Base-by-base conservation (phyloP, 495 filamentous ascomycete genomes). In the Lichenothelia convexa region DNA sequence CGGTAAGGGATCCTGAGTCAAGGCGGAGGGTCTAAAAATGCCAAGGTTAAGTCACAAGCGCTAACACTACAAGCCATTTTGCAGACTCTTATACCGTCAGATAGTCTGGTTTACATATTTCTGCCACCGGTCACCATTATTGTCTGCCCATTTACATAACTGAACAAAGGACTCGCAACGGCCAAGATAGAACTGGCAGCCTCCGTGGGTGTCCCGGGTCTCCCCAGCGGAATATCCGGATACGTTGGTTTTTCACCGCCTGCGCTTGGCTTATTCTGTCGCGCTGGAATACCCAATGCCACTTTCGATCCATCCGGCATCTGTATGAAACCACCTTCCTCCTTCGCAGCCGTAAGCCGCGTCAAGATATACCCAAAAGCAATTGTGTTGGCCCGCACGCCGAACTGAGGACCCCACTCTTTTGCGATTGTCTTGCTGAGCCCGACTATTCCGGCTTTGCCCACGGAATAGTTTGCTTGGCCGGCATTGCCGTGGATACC, bases 401-500 rank as follows among this genome's bases (percentile, higher is more conserved):
- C 82, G 46, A 83, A 92, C 16, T 62, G 53, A 0, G 83, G 83
- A 23, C 83, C 83, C 82, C 83, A 91, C 64, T 92, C 83, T 41
- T 91, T 91, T 18, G 83, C 82, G 50, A 91, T 81, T 8, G 79
- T 80, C 55, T 84, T 83, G 35, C 78, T 80, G 4, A 92, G 59
- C 2, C 83, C 83, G 8, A 69, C 66, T 8, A 87, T 70, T 22
- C 79, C 82, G 16, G 82, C 75, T 60, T 92, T 89, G 31, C 79
- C 83, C 23, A 81, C 60, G 30, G 75, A 68, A 55, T 89, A 91
- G 63, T 89, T 92, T 32, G 73, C 68, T 62, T 92, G 83, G 18
- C 83, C 83, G 5, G 74, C 73, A 54, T 91, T 91, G 22, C 83
- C 82, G 55, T 87, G 76, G 12, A 84, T 59, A 13, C 83, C 82